Evolutionary conservation across 257 asterid species (phyloP).

Genomic region (Solanum virginianum): DNA sequence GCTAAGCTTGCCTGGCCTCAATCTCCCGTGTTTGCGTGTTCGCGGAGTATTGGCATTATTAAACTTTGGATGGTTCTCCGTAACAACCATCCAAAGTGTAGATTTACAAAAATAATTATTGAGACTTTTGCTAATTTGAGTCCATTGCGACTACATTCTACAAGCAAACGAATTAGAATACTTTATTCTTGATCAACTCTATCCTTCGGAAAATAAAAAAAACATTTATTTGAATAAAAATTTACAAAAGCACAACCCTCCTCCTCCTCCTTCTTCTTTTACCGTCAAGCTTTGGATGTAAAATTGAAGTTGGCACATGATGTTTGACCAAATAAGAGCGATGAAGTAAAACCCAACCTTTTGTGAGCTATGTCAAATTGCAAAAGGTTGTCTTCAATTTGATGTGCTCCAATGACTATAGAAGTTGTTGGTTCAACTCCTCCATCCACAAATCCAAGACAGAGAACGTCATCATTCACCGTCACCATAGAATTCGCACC

Average conservation of each 20-base stretch:
- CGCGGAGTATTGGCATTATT: no score
- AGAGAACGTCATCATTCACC: background rate
- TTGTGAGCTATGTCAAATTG: conserved; percentile 19
- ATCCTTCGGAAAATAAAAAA: background rate
- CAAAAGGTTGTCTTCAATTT: conserved; percentile 19
- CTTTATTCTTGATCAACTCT: background rate
- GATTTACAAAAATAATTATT: no score
- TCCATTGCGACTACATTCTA: background rate
- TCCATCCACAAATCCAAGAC: conserved; percentile 8
- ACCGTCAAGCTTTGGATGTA: conserved; percentile 1
- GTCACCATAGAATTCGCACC: conserved; percentile 6
- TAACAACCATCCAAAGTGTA: no score
- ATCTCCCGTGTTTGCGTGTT: no score
- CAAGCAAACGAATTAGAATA: background rate
- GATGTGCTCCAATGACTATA: conserved; percentile 21
- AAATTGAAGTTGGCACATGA: conserved; percentile 15
- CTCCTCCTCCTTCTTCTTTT: no score
- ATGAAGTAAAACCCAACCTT: conserved; percentile 21
- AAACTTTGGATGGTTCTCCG: no score
- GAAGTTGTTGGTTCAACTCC: conserved; percentile 16
- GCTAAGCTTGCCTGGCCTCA: no score
- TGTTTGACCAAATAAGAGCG: conserved; percentile 4
- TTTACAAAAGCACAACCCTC: background rate
- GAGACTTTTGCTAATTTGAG: background rate
- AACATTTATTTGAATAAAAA: background rate